These are phyloP conservation scores for Apiotrichum gamsii DNA, from an alignment of 1,284 basidiomycete genomes.

Conservation along the genomic window DNA sequence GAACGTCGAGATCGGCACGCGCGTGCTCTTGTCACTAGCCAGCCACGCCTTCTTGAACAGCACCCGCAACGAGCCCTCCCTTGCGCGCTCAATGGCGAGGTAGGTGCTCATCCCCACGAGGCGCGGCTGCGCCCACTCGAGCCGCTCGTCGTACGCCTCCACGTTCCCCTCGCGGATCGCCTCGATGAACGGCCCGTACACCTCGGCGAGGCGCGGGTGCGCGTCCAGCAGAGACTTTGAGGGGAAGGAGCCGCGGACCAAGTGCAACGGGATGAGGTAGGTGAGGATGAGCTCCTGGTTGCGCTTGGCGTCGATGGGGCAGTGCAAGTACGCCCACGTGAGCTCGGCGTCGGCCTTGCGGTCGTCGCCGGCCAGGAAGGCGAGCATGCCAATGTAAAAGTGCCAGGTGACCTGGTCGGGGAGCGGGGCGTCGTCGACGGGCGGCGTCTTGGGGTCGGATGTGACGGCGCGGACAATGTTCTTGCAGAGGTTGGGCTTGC, in stretches of 20 bases:
- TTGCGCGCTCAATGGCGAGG: constrained; percentile 76
- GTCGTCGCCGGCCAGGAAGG: constrained; percentile 88
- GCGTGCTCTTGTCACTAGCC: constrained; percentile 60
- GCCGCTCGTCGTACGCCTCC: constrained; percentile 67
- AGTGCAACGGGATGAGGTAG: constrained; percentile 80
- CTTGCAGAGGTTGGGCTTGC: constrained; percentile 81
- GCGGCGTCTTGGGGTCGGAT: constrained; percentile 76
- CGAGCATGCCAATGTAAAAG: constrained; percentile 90
- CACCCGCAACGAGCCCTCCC: constrained; percentile 77
- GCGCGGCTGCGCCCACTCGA: constrained; percentile 60
- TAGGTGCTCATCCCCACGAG: constrained; percentile 78
- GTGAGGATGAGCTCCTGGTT: constrained; percentile 88
- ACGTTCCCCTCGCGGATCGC: constrained; percentile 75
- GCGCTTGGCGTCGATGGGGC: constrained; percentile 58
- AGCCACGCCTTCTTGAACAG: constrained; percentile 87
- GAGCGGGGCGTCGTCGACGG: constrained; percentile 66
- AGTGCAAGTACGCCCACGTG: constrained; percentile 71
- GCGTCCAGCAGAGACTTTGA: constrained; percentile 59
- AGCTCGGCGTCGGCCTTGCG: constrained; percentile 77
- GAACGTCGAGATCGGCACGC: constrained; percentile 71
- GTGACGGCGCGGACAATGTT: constrained; percentile 85
- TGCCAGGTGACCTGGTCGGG: constrained; percentile 85
- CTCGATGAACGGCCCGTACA: constrained; percentile 72
- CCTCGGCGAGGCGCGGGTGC: constrained; percentile 64
- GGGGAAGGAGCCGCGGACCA: constrained; percentile 79